phyloP scores from a whole-genome alignment of 768 basidiomycete species.

The Pleurotus platypus region DNA sequence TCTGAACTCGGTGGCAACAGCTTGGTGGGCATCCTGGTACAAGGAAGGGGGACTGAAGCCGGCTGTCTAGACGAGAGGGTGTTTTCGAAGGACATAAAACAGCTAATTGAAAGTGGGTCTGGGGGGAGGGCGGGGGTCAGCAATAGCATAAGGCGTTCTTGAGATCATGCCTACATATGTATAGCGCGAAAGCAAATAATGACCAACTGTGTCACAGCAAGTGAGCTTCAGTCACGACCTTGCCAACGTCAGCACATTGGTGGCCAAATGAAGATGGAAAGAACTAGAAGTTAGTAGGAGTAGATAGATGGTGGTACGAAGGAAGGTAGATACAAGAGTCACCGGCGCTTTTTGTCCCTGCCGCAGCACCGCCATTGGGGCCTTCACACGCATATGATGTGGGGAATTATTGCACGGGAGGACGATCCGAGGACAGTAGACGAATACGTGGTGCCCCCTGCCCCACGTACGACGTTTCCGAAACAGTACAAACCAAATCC shows the following conservation, averaged over 20 bases:
- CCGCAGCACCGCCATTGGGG: conserved; percentile 23
- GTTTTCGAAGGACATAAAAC: not conserved
- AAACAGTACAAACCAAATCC: no score
- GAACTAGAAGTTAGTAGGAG: conserved; percentile 5
- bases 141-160: conserved; percentile 2
- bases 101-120: conserved; percentile 1
- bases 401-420: not conserved
- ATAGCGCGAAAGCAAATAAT: not conserved
- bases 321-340: conserved; percentile 18
- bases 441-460: not conserved
- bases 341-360: conserved; percentile 22
- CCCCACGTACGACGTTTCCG: no score
- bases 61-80: not conserved
- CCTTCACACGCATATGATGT: conserved; percentile 19
- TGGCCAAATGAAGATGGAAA: conserved; percentile 8
- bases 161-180: conserved; percentile 7
- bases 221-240: conserved; percentile 13
- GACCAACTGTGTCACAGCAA: conserved; percentile 3
- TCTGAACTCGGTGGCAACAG: not conserved
- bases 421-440: conserved; percentile 1
- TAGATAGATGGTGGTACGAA: conserved; percentile 22
- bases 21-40: conserved; percentile 1
- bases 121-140: conserved; percentile 1
- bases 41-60: not conserved
- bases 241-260: conserved; percentile 7